These are phyloP conservation scores for Vaccinium myrtillus DNA, from an alignment of 148 eudicot species.

Conservation along the genomic window DNA sequence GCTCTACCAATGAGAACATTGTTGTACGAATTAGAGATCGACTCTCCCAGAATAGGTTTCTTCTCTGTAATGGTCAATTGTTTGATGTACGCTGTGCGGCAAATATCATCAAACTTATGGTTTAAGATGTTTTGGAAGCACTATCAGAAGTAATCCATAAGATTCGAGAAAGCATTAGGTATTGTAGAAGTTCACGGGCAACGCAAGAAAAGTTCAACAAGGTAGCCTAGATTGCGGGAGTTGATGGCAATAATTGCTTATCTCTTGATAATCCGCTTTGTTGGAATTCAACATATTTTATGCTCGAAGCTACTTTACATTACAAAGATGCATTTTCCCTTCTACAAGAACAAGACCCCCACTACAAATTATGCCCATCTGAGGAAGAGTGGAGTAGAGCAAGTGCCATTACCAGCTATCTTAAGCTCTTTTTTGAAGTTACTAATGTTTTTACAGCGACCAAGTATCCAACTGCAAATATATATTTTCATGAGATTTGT, in stretches of 20 bases:
- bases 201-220: slow-evolving; percentile 43
- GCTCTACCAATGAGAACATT: slow-evolving; percentile 54
- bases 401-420: slow-evolving; percentile 51
- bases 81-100: slow-evolving; percentile 73
- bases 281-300: slow-evolving; percentile 77
- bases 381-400: slow-evolving; percentile 64
- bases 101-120: slow-evolving; percentile 61
- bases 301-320: slow-evolving; percentile 67
- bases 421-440: slow-evolving; percentile 50
- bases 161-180: slow-evolving; percentile 67
- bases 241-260: slow-evolving; percentile 33
- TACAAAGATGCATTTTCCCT: slow-evolving; percentile 63
- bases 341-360: slow-evolving; percentile 56
- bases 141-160: slow-evolving; percentile 50
- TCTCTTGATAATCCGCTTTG: slow-evolving; percentile 53
- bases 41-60: slow-evolving; percentile 62
- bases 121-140: slow-evolving; percentile 57
- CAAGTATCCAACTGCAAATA: too few relatives aligned
- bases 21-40: slow-evolving; percentile 61
- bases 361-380: slow-evolving; percentile 41
- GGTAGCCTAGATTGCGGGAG: slow-evolving; percentile 33
- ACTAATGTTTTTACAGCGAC: background rate
- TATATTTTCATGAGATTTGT: too few relatives aligned
- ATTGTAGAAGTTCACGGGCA: slow-evolving; percentile 57
- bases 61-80: slow-evolving; percentile 56